Base-by-base conservation (phyloP, 192 early-diverging fungal genomes). In the Rhizoclosmatium sp. region DNA sequence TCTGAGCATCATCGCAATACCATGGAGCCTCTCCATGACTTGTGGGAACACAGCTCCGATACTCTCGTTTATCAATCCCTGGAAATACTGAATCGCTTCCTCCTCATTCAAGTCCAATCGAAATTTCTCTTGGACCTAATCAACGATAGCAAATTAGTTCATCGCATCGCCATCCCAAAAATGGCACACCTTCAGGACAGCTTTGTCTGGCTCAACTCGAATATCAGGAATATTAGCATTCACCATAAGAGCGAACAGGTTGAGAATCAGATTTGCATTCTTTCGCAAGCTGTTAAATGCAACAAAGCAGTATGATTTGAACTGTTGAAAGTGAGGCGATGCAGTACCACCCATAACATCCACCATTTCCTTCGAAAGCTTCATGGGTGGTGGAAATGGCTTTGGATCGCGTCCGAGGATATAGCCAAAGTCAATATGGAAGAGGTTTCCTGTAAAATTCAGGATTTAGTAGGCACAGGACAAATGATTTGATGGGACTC, bases 351-450 rank as follows among this genome's bases (percentile, higher is more conserved):
- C 98, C 96, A 99, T 98, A 0, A 94, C 97, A 79, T 99, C 98
- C 4, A 99, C 95, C 98, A 99, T 99, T 88, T 99, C 98, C 78
- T 97, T 97, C 80, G 94, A 97, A 47, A 99, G 91, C 83, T 99
- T 99, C 97, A 99, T 99, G 0, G 98, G 98, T 12, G 98, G 97
- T 48, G 98, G 98, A 87, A 99, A 99, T 3, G 98, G 98, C 80
- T 99, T 99, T 1, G 98, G 98, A 73, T 99, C 98, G 61, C 98
- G 90, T 3, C 98, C 98, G 4, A 99, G 89, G 49, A 99, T 99
- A 82, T 95, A 99, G 16, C 97, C 96, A 89, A 98, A 99, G 83
- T 99, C 98, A 31, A 99, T 94, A 81, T 99, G 98, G 84, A 99
- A 98, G 56, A 99, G 82, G 70, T 93, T 87, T 23, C 94, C 93